These are phyloP conservation scores for Phytopythium mirpurense DNA, from an alignment of 352 stramenopile species.

Conservation along the genomic window DNA sequence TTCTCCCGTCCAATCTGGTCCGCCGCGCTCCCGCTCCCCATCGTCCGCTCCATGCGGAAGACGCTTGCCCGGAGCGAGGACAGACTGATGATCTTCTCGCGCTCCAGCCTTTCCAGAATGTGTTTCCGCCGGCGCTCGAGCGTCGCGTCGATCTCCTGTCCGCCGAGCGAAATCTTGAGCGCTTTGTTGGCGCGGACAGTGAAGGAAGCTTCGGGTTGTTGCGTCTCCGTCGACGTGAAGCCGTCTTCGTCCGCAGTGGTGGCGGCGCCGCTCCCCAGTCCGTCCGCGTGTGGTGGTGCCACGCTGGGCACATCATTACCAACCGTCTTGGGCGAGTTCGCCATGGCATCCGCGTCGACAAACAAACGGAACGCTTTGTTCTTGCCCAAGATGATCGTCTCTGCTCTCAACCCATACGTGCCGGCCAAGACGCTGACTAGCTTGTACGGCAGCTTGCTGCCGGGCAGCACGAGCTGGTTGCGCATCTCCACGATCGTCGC, in stretches of 20 bases:
- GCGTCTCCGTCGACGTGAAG: slow-evolving; percentile 5
- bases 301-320: not conserved
- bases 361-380: slow-evolving; percentile 80
- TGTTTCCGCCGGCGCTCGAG: slow-evolving; percentile 49
- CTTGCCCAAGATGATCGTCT: slow-evolving; percentile 75
- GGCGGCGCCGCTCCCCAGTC: not conserved
- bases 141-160: slow-evolving; percentile 53
- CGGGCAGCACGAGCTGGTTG: slow-evolving; percentile 62
- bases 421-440: slow-evolving; percentile 58
- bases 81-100: slow-evolving; percentile 76
- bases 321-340: not conserved
- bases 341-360: slow-evolving; percentile 19
- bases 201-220: slow-evolving; percentile 11
- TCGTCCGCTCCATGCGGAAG: slow-evolving; percentile 54
- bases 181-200: slow-evolving; percentile 47
- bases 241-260: not conserved
- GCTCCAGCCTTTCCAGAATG: slow-evolving; percentile 49
- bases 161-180: slow-evolving; percentile 52
- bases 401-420: slow-evolving; percentile 66
- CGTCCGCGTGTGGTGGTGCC: not conserved
- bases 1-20: not conserved
- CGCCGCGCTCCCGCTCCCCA: not conserved
- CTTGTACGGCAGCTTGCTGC: slow-evolving; percentile 77
- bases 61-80: slow-evolving; percentile 73
- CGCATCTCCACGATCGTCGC: slow-evolving; percentile 73